Evolutionary conservation across 768 basidiomycete genomes (phyloP).

Genomic region (Tricholoma saponaceum): DNA sequence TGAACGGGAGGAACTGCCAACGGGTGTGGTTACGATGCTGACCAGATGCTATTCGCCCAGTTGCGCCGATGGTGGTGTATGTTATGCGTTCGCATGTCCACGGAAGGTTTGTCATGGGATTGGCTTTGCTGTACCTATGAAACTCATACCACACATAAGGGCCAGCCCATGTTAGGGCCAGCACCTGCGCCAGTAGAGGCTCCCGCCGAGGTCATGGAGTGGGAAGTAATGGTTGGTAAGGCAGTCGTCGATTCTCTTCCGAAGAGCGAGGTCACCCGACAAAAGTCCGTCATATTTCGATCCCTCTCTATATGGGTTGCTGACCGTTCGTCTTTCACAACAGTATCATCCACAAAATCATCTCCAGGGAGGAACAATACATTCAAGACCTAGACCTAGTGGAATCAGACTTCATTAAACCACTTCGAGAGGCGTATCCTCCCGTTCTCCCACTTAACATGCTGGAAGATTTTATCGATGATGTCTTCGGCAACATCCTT

Average conservation of each 20-base stretch:
- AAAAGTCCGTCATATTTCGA: constrained; percentile 44
- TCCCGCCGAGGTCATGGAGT: constrained; percentile 31
- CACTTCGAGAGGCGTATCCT: constrained; percentile 42
- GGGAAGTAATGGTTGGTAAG: constrained; percentile 42
- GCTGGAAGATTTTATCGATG: constrained; percentile 82
- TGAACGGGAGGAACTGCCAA: constrained; percentile 72
- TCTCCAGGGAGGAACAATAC: constrained; percentile 87
- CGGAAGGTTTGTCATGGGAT: constrained; percentile 41
- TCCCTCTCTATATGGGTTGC: neutral
- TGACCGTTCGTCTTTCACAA: neutral
- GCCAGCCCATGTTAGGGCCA: constrained; percentile 25
- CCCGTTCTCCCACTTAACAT: constrained; percentile 42
- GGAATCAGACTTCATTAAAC: constrained; percentile 59
- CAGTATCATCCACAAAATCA: constrained; percentile 82
- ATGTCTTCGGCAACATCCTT: constrained; percentile 85
- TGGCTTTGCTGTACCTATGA: neutral
- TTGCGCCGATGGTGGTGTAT: constrained; percentile 75
- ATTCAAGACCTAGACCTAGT: constrained; percentile 82
- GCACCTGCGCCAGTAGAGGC: constrained; percentile 26
- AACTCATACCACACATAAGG: constrained; percentile 15
- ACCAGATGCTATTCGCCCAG: constrained; percentile 89
- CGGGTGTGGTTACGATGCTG: constrained; percentile 84
- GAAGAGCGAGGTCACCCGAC: constrained; percentile 75
- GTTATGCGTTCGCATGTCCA: constrained; percentile 83
- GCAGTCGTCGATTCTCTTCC: constrained; percentile 48